Conservation (phyloP, 148 eudicot genomes). For the Amaranthus cruentus region DNA sequence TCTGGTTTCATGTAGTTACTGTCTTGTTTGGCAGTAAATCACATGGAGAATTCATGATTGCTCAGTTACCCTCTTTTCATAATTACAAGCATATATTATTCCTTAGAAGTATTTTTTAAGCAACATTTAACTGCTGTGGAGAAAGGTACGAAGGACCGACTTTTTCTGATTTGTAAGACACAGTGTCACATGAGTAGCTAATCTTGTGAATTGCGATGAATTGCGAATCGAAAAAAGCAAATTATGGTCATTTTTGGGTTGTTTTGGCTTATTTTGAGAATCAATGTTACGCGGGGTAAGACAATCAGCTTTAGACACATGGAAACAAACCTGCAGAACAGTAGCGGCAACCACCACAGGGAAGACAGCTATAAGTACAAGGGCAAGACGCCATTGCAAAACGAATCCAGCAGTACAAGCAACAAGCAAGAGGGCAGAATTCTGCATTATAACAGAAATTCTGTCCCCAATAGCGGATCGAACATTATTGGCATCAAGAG, state of each 20-base stretch:
- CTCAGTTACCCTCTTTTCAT: too few relatives aligned
- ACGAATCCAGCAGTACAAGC: slow-evolving; percentile 97
- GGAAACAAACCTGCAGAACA: slow-evolving; percentile 76
- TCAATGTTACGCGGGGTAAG: too few relatives aligned
- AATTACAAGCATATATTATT: neutral
- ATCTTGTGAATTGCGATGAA: too few relatives aligned
- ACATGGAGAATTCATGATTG: neutral
- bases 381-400: slow-evolving; percentile 96
- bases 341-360: slow-evolving; percentile 98
- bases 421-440: slow-evolving; percentile 86
- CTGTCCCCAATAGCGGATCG: slow-evolving; percentile 95
- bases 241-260: too few relatives aligned
- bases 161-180: too few relatives aligned
- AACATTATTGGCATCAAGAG: slow-evolving; percentile 92
- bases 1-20: neutral
- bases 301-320: neutral
- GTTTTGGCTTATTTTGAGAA: too few relatives aligned
- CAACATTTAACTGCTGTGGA: too few relatives aligned
- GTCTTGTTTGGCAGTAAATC: slow-evolving; percentile 1
- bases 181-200: too few relatives aligned
- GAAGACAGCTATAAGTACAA: slow-evolving; percentile 88
- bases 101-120: too few relatives aligned
- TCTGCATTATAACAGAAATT: slow-evolving; percentile 93
- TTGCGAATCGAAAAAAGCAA: too few relatives aligned
- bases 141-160: too few relatives aligned